Conservation (phyloP, 1,284 basidiomycete genomes). For the Kalmanozyma brasiliensis region DNA sequence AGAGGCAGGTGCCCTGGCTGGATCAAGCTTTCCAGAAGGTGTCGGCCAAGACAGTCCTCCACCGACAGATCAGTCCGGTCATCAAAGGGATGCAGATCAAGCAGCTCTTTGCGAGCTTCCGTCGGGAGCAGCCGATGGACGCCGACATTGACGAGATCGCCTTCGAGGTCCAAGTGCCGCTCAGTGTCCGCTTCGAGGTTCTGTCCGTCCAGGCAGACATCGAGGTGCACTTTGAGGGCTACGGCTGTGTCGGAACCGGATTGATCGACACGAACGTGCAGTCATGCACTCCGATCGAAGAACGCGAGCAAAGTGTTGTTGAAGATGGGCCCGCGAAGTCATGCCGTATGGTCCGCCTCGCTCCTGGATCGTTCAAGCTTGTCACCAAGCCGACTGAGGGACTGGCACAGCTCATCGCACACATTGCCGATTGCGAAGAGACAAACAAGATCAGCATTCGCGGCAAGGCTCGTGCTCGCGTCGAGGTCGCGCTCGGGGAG, state of each 20-base stretch:
- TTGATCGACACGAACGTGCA: constrained; percentile 33
- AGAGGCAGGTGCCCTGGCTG: constrained; percentile 54
- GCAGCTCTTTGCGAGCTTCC: constrained; percentile 39
- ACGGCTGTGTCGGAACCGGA: constrained; percentile 47
- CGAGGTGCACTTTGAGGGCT: constrained; percentile 51
- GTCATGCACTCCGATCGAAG: constrained; percentile 13
- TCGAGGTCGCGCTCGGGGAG: constrained; percentile 46
- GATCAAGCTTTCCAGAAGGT: constrained; percentile 54
- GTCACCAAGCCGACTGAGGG: constrained; percentile 18
- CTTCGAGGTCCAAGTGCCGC: constrained; percentile 47
- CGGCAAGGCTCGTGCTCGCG: constrained; percentile 41
- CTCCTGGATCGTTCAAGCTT: constrained; percentile 32
- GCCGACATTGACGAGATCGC: constrained; percentile 45
- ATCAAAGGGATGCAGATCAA: constrained; percentile 27
- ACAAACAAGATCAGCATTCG: constrained; percentile 50
- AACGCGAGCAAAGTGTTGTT: not conserved
- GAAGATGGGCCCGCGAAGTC: not conserved
- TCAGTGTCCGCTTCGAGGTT: constrained; percentile 40
- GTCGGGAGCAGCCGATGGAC: constrained; percentile 18
- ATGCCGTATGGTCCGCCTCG: constrained; percentile 18
- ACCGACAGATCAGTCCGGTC: constrained; percentile 23
- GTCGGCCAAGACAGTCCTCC: constrained; percentile 20
- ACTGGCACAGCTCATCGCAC: constrained; percentile 47
- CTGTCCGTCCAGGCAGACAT: constrained; percentile 43
- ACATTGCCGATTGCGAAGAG: constrained; percentile 48